Conservation (phyloP, 1,139 yeast genomes). For the Zygosaccharomyces pseudobailii region DNA sequence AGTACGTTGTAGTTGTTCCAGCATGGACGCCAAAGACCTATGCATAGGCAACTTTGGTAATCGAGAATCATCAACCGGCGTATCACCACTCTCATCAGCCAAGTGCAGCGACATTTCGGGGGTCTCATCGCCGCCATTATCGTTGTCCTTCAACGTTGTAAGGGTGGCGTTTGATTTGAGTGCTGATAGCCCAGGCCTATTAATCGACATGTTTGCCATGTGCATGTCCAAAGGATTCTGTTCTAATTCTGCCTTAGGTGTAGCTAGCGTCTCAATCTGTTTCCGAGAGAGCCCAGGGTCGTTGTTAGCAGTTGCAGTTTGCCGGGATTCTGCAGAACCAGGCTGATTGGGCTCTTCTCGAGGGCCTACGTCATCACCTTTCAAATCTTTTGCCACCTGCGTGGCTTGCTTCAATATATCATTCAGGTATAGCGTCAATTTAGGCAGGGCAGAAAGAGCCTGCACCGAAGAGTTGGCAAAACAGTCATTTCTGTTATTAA, state of each 20-base stretch:
- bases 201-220: slow-evolving; percentile 4
- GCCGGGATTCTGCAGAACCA: too few species aligned
- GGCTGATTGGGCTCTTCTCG: background rate
- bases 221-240: slow-evolving; percentile 10
- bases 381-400: slow-evolving; percentile 1
- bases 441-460: slow-evolving; percentile 69
- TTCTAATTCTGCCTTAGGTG: slow-evolving; percentile 10
- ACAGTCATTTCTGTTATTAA: slow-evolving; percentile 82
- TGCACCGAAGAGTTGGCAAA: slow-evolving; percentile 91
- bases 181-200: slow-evolving; percentile 7
- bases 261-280: slow-evolving; percentile 3
- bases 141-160: slow-evolving; percentile 9
- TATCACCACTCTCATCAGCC: slow-evolving; percentile 7
- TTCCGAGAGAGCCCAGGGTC: background rate
- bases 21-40: slow-evolving; percentile 49
- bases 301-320: background rate
- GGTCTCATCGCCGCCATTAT: slow-evolving; percentile 7
- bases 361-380: background rate
- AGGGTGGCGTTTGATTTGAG: slow-evolving; percentile 9
- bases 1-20: slow-evolving; percentile 60
- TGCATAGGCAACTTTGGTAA: slow-evolving; percentile 47
- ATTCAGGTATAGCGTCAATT: slow-evolving; percentile 58
- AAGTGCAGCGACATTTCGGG: slow-evolving; percentile 10
- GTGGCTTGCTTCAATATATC: slow-evolving; percentile 32
- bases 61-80: slow-evolving; percentile 6